Conservation (phyloP, 306 rosid genomes). For the Dalbergia cultrata region DNA sequence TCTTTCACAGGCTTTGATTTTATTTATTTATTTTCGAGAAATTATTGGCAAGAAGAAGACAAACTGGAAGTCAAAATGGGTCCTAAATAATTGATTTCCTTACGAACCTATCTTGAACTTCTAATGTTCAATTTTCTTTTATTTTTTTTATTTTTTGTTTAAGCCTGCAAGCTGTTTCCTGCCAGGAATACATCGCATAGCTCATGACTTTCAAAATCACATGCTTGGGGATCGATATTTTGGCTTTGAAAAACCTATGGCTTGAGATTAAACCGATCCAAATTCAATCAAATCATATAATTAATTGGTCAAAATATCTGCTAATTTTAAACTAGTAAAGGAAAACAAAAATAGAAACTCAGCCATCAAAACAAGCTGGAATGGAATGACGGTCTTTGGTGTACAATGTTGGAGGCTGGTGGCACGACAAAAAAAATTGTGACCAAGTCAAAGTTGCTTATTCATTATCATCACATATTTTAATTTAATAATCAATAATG, state of each 20-base stretch:
- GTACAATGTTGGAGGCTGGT: conserved; percentile 29
- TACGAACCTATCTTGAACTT: conserved; percentile 18
- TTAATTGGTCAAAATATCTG: conserved; percentile 37
- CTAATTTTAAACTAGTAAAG: conserved; percentile 14
- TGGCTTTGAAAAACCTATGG: background rate
- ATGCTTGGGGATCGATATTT: background rate
- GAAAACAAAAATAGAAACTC: background rate
- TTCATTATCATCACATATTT: conserved; percentile 5
- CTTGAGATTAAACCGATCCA: conserved; percentile 35
- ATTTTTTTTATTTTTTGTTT: conserved; percentile 2
- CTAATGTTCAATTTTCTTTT: background rate
- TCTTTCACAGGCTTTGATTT: conserved; percentile 9
- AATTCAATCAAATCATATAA: background rate
- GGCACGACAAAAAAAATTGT: background rate
- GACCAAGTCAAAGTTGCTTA: conserved; percentile 36
- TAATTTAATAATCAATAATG: conserved; percentile 29
- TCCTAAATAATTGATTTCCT: conserved; percentile 42
- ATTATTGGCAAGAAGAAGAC: conserved; percentile 31
- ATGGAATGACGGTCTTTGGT: background rate
- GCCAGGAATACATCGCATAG: background rate
- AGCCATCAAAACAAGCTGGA: conserved; percentile 30
- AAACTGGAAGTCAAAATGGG: conserved; percentile 50
- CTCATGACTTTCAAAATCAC: background rate
- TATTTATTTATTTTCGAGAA: background rate
- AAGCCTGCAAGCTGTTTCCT: conserved; percentile 39